Conservation (phyloP, 2,329 filamentous ascomycete species). For the Sclerotinia nivalis region DNA sequence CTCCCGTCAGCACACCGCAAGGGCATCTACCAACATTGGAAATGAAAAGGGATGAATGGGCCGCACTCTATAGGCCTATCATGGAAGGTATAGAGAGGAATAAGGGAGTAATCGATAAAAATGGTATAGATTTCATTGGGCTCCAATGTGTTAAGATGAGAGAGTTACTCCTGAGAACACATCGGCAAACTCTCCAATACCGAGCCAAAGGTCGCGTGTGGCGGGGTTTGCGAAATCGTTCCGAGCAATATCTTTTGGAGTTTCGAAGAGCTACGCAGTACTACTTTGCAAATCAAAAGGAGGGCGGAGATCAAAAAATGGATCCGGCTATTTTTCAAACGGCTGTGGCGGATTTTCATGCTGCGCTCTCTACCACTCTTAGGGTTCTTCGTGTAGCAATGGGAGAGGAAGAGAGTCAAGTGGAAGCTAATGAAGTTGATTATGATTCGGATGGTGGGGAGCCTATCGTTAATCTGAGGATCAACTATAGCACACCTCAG, state of each 20-base stretch:
- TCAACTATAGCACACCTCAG: background rate
- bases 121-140: background rate
- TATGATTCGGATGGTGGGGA: constrained; percentile 14
- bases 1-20: no score
- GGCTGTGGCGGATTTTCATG: constrained; percentile 13
- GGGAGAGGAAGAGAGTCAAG: background rate
- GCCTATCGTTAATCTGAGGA: constrained; percentile 8
- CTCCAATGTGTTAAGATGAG: background rate
- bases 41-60: constrained; percentile 4
- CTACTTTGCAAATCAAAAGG: constrained; percentile 8
- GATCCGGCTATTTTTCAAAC: background rate
- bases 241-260: constrained; percentile 11
- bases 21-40: background rate
- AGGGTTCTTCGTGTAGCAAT: background rate
- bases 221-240: constrained; percentile 18
- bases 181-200: constrained; percentile 13
- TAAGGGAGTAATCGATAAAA: background rate
- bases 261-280: constrained; percentile 16
- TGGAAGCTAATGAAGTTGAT: constrained; percentile 3
- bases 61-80: background rate
- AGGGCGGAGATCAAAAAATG: background rate
- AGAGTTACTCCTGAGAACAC: background rate
- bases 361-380: background rate
- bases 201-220: constrained; percentile 32
- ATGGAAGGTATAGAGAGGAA: background rate